Base-by-base conservation (phyloP, 768 basidiomycete species). In the Lactifluus piperatus region DNA sequence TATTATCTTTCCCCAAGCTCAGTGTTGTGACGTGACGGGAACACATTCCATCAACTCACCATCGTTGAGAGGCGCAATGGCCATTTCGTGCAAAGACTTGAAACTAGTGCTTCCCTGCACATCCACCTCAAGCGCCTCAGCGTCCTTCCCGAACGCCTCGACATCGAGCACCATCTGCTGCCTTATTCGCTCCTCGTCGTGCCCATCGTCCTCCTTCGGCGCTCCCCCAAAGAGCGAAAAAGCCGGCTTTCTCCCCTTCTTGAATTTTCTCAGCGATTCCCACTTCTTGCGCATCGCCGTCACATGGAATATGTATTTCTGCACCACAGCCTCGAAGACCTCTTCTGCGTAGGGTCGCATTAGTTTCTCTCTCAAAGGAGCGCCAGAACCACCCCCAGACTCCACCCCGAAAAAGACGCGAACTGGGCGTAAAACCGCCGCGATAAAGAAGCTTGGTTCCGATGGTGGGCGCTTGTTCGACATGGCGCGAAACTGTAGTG, bases 211-310 rank as follows among this genome's bases (percentile, higher is more conserved):
- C 10, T 81, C 81, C 51, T 75, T 80, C 27, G 73, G 70, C 14
- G 74, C 69, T 49, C 73, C 75, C 29, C 88, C 81, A 66, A 98
- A 97, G 26, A 97, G 75, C 4, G 91, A 90, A 70, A 91, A 88
- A 0, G 84, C 76, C 0, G 76, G 74, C 64, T 86, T 91, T 67
- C 90, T 91, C 45, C 88, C 87, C 70, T 90, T 95, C 68, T 94
- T 93, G 65, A 95, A 77, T 37, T 89, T 81, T 39, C 86, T 78
- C 26, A 98, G 74, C 11, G 91, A 87, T 68, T 94, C 93, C 63
- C 97, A 93, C 8, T 91, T 91, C 76, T 95, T 95, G 71, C 85
- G 89, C 81, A 94, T 92, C 0, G 83, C 81, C 10, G 83, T 77
- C 24, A 98, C 76, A 67, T 91, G 87, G 56, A 80, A 78, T 13